These are phyloP conservation scores for Botrytis sinoallii DNA, from an alignment of 2,329 filamentous ascomycete species.

Conservation along the genomic window DNA sequence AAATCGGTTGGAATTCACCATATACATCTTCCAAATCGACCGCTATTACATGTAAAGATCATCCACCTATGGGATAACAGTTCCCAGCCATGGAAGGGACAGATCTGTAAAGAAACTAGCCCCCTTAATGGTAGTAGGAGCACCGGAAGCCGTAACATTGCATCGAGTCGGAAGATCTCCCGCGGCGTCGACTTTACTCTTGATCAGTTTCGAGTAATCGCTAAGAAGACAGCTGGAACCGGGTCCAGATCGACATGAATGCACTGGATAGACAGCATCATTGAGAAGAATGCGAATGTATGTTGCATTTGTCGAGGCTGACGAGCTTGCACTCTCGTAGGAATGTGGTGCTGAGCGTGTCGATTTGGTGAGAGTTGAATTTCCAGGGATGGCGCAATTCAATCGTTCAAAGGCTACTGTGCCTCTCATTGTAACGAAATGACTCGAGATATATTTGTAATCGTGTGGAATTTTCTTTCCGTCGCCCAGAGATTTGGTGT, in stretches of 20 bases:
- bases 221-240: slow-evolving; percentile 6
- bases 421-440: slow-evolving; percentile 61
- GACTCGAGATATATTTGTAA: slow-evolving; percentile 53
- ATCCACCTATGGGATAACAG: neutral
- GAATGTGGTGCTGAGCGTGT: neutral
- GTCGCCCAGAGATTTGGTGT: slow-evolving; percentile 25
- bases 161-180: slow-evolving; percentile 1
- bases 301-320: neutral
- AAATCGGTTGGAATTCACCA: neutral
- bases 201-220: neutral
- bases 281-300: slow-evolving; percentile 11
- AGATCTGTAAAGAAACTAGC: slow-evolving; percentile 14
- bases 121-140: neutral
- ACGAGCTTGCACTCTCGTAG: neutral
- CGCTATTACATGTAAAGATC: too few species aligned
- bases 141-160: slow-evolving; percentile 2
- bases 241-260: neutral
- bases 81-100: neutral
- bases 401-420: slow-evolving; percentile 55
- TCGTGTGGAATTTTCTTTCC: slow-evolving; percentile 45
- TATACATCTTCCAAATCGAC: neutral
- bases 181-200: neutral
- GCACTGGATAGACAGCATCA: slow-evolving; percentile 5
- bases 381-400: neutral
- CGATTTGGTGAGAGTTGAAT: neutral